phyloP scores from a whole-genome alignment of 495 filamentous ascomycete species.

The Rusavskia elegans region DNA sequence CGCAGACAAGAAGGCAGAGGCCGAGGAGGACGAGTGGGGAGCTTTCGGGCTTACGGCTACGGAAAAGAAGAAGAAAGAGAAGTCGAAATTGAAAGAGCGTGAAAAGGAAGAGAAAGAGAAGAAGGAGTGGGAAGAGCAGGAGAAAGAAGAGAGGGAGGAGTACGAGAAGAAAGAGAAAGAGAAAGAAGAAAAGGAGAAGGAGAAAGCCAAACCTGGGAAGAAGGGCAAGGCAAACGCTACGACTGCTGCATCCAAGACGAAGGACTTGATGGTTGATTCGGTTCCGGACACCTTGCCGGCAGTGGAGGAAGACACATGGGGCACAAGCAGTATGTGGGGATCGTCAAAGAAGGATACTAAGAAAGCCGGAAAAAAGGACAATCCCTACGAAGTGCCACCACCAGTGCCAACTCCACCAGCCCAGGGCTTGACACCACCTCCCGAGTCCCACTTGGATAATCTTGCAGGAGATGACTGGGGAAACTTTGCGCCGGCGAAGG shows the following conservation, averaged over 20 bases:
- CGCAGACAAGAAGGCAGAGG: conserved; percentile 1
- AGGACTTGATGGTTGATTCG: conserved; percentile 12
- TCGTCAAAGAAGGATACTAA: conserved; percentile 16
- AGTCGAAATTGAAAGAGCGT: not conserved
- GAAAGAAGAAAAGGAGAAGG: conserved; percentile 18
- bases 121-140: not conserved
- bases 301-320: conserved; percentile 8
- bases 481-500: conserved; percentile 13
- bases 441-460: conserved; percentile 20
- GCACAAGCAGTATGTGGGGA: conserved; percentile 4
- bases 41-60: not conserved
- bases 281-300: conserved; percentile 6
- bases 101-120: conserved; percentile 8
- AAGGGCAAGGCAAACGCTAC: conserved; percentile 11
- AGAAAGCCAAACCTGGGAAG: conserved; percentile 11
- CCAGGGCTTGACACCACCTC: conserved; percentile 29
- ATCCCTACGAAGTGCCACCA: conserved; percentile 29
- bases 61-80: conserved; percentile 11
- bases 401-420: conserved; percentile 35
- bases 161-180: conserved; percentile 9
- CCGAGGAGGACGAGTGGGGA: conserved; percentile 3
- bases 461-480: conserved; percentile 21
- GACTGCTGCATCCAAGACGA: conserved; percentile 9
- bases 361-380: conserved; percentile 25
- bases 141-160: conserved; percentile 8